Percentiles rank a stretch among this genome's conserved stretches.
These are phyloP conservation scores for Cicer judaicum DNA, from an alignment of 306 rosid species.

Conservation along the genomic window DNA sequence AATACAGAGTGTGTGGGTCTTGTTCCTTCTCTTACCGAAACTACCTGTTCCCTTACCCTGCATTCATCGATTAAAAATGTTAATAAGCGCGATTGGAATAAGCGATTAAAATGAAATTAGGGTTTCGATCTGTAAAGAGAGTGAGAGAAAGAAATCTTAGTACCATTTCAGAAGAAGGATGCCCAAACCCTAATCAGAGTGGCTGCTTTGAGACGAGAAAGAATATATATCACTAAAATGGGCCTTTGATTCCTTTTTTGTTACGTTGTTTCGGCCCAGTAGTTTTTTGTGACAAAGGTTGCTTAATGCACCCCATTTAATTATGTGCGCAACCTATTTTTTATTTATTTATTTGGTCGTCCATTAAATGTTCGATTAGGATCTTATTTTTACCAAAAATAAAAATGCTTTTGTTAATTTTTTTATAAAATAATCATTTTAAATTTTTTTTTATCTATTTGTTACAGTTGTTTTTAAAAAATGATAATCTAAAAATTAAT, in stretches of 20 bases:
- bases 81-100: no score
- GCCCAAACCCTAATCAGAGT: slow-evolving; percentile 51
- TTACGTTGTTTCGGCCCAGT: not conserved
- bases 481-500: no score
- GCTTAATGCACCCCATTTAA: not conserved
- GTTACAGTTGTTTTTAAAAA: no score
- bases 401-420: no score
- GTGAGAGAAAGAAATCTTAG: not conserved
- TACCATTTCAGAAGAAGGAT: slow-evolving; percentile 63
- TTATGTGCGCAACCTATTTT: no score
- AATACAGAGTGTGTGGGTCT: slow-evolving; percentile 95
- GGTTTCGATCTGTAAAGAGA: not conserved
- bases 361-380: no score
- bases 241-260: not conserved
- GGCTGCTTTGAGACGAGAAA: not conserved
- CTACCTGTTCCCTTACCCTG: slow-evolving; percentile 99
- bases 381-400: no score
- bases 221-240: not conserved
- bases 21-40: slow-evolving; percentile 98
- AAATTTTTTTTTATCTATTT: no score
- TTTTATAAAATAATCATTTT: no score
- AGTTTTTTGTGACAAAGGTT: not conserved
- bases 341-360: no score
- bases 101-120: not conserved
- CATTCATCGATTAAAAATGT: not conserved